Evolutionary conservation across 371 early-diverging fungal genomes (phyloP), one percentile per base, ranked within the genome.

Genomic region (Rhizopus sp.): DNA sequence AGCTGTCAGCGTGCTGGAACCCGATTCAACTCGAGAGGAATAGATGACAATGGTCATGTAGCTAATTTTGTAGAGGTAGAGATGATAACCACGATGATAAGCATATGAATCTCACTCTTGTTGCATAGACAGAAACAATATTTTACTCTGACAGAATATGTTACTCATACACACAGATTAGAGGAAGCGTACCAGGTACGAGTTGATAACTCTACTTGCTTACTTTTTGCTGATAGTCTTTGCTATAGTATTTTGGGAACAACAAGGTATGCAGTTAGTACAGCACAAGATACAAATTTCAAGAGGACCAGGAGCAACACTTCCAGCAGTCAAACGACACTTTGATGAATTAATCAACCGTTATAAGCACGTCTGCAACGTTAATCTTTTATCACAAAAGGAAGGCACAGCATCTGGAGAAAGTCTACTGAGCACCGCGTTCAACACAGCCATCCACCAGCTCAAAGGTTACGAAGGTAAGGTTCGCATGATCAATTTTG

Each of bases 61-160:
- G 95, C 99, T 13, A 99, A 99, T 73, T 96, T 93, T 75, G 99
- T 99, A 4, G 99, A 99, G 86, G 87, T 83, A 80, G 33, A 59
- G 3, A 49, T 1, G 30, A 8, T 15, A 30, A 23, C 0, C 23
- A 23, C 2, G 23, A 23, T 23, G 23, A 23, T 23, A 23, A 23
- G 23, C 23, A 2, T 23, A 23, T 23, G 23, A 23, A 23, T 23
- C 23, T 23, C 23, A 23, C 2, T 23, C 23, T 2, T 55, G 64
- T 1, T 17, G 9, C 2, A 39, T 66, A 90, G 88, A 88, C 89
- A 0, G 93, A 93, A 68, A 81, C 83, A n/a, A 71, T 92, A 41
- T 58, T 95, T 10, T 79, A 83, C 57, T 83, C 80, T 15, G 69
- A 78, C 9, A 70, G 78, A 9, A 66, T 71, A 44, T 79, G 80